These are phyloP conservation scores for Gentiana dahurica DNA, from an alignment of 257 asterid species.

Conservation along the genomic window DNA sequence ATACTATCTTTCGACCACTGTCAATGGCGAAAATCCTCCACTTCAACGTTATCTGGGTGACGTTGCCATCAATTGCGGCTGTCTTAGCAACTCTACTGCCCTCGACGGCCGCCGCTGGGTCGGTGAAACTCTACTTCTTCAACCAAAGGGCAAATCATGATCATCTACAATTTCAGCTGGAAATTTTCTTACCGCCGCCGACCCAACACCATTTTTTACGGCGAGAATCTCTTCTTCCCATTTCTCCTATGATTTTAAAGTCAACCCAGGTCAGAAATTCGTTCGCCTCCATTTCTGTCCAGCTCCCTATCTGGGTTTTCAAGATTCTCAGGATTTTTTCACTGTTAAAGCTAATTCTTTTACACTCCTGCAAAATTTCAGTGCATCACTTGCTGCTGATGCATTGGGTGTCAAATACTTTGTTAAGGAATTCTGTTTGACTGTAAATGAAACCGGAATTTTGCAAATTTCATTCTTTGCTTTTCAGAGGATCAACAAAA, in stretches of 20 bases:
- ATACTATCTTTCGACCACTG: too few species aligned
- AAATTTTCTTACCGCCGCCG: background rate
- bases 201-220: slow-evolving; percentile 8
- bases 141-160: slow-evolving; percentile 2
- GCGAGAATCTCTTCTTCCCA: background rate
- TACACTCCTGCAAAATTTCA: too few species aligned
- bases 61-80: slow-evolving; percentile 8
- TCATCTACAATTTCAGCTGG: background rate
- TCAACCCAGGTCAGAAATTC: slow-evolving; percentile 16
- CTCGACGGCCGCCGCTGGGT: slow-evolving; percentile 8
- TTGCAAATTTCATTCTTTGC: slow-evolving; percentile 28
- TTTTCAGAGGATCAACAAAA: background rate
- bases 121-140: slow-evolving; percentile 6
- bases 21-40: background rate
- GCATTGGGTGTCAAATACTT: slow-evolving; percentile 9
- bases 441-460: too few species aligned
- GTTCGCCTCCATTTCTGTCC: slow-evolving; percentile 20
- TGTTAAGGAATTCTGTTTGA: slow-evolving; percentile 11
- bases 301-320: slow-evolving; percentile 9
- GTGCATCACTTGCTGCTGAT: slow-evolving; percentile 13
- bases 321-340: slow-evolving; percentile 8
- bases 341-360: too few species aligned
- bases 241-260: slow-evolving; percentile 8
- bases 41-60: background rate
- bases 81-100: slow-evolving; percentile 1